phyloP scores from a whole-genome alignment of 257 asterid species.

The Penstemon davidsonii region DNA sequence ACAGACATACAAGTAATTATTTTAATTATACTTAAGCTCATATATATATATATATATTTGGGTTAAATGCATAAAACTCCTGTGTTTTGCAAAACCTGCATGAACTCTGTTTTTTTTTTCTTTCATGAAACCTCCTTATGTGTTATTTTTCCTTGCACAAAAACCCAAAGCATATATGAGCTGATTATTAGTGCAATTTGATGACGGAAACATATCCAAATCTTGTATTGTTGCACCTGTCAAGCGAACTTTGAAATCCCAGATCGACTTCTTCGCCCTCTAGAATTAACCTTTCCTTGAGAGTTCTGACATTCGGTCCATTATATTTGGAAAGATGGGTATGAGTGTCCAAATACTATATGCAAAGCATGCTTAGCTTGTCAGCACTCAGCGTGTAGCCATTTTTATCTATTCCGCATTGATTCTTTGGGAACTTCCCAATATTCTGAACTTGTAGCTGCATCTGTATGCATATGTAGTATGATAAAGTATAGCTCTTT shows the following conservation, averaged over 20 bases:
- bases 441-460: not conserved
- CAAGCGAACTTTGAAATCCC: too few species aligned
- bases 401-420: not conserved
- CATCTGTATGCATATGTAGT: not conserved
- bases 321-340: not conserved
- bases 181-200: too few species aligned
- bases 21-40: conserved; percentile 5
- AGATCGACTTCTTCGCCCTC: too few species aligned
- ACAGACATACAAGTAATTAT: conserved; percentile 71
- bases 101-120: too few species aligned
- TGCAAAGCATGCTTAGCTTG: not conserved
- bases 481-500: not conserved
- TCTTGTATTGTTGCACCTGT: too few species aligned
- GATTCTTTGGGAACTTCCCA: not conserved
- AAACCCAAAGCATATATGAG: too few species aligned
- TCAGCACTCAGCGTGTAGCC: not conserved
- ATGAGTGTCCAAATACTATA: not conserved
- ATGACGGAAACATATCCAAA: too few species aligned
- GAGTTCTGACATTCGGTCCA: not conserved
- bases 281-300: too few species aligned
- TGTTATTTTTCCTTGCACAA: too few species aligned
- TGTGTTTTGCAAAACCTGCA: too few species aligned
- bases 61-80: not conserved
- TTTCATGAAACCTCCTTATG: too few species aligned
- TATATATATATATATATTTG: not conserved